A percentile compares a stretch with the other conserved stretches of the same genome.
phyloP scores from a whole-genome alignment of 192 early-diverging fungal species.

The Coemansia reversa region DNA sequence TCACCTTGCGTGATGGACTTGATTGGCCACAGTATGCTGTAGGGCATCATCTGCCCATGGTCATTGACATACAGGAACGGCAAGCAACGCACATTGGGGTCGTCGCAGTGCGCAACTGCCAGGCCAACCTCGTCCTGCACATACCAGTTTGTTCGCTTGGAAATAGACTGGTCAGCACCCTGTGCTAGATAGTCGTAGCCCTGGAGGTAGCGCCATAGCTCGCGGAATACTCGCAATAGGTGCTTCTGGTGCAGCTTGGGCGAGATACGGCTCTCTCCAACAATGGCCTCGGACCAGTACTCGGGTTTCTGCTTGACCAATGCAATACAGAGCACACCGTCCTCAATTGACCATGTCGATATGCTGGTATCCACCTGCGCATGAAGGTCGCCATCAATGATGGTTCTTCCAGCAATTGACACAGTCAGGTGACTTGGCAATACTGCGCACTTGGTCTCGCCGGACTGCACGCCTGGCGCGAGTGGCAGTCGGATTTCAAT shows the following conservation, averaged over 20 bases:
- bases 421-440: constrained; percentile 24
- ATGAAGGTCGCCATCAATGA: constrained; percentile 39
- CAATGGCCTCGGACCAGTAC: constrained; percentile 33
- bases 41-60: constrained; percentile 57
- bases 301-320: constrained; percentile 34
- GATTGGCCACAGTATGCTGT: constrained; percentile 66
- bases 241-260: constrained; percentile 37
- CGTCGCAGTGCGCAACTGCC: constrained; percentile 59
- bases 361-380: constrained; percentile 20
- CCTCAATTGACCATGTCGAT: constrained; percentile 41
- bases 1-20: constrained; percentile 56
- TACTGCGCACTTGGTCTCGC: constrained; percentile 29
- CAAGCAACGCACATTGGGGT: constrained; percentile 61
- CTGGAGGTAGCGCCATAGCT: constrained; percentile 52
- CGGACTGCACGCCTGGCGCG: constrained; percentile 4
- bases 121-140: constrained; percentile 65
- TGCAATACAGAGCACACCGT: constrained; percentile 23
- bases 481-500: constrained; percentile 42
- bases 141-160: constrained; percentile 46
- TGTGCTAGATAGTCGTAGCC: constrained; percentile 44
- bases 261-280: constrained; percentile 33
- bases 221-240: constrained; percentile 29
- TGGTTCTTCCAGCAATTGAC: constrained; percentile 10
- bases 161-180: constrained; percentile 19
- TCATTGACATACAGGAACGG: constrained; percentile 64